Percentiles rank a stretch among this genome's conserved stretches.
Conservation (phyloP, 139 green algal species). For the Volvox reticuliferus region DNA sequence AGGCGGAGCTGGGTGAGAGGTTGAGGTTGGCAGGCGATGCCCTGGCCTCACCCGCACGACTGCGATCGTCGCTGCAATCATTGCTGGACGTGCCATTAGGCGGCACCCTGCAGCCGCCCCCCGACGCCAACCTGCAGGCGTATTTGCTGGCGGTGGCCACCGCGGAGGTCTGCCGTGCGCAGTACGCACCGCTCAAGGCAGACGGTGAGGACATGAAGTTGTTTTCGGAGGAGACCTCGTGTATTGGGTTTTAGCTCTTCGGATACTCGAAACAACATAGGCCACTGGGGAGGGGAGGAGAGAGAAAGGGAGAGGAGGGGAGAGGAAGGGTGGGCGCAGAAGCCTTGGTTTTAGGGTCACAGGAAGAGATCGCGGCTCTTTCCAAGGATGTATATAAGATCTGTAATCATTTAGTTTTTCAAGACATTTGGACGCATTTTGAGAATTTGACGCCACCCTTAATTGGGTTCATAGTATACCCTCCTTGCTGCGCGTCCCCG, state of each 20-base stretch:
- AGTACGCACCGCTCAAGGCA: conserved; percentile 19
- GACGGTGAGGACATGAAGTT: conserved; percentile 30
- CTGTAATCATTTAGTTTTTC: too few relatives aligned
- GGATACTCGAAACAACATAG: too few relatives aligned
- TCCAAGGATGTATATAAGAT: too few relatives aligned
- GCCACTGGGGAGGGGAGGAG: neutral
- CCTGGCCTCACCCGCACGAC: conserved; percentile 25
- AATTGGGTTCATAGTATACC: neutral
- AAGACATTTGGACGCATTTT: too few relatives aligned
- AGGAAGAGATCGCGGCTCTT: too few relatives aligned
- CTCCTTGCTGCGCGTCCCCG: neutral
- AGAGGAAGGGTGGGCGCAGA: too few relatives aligned
- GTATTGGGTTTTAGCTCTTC: too few relatives aligned
- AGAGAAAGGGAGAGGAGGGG: neutral
- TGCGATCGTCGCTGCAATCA: conserved; percentile 40
- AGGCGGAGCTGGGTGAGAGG: conserved; percentile 55
- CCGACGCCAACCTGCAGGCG: conserved; percentile 46
- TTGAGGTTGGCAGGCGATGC: conserved; percentile 43
- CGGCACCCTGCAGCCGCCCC: conserved; percentile 14
- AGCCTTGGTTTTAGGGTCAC: too few relatives aligned
- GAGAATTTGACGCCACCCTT: too few relatives aligned
- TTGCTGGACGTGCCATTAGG: neutral
- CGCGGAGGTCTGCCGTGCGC: conserved; percentile 47
- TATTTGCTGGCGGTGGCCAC: conserved; percentile 56
- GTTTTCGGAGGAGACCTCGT: too few relatives aligned